These are phyloP conservation scores for Agaricus bisporus DNA, from an alignment of 768 basidiomycete species.

Conservation along the genomic window DNA sequence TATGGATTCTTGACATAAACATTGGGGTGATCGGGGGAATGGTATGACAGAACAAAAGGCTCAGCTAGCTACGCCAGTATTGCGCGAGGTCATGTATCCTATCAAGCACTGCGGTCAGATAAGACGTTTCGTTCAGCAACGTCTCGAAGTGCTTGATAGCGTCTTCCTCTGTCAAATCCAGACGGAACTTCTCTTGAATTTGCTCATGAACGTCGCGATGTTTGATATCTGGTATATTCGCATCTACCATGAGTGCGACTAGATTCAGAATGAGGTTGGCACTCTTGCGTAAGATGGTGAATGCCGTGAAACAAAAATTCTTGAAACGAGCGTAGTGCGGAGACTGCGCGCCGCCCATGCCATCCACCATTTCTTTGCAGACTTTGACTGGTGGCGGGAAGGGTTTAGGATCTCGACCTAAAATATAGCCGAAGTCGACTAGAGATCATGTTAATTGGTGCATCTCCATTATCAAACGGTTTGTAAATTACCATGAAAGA, in stretches of 20 bases:
- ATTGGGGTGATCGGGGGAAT: not conserved
- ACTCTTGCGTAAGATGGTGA: constrained; percentile 92
- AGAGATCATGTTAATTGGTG: constrained; percentile 5
- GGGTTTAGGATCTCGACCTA: constrained; percentile 95
- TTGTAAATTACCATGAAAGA: constrained; percentile 77
- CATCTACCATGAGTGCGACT: constrained; percentile 95
- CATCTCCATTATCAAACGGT: not conserved
- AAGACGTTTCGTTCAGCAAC: constrained; percentile 89
- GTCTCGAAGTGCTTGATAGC: constrained; percentile 97
- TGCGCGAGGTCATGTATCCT: constrained; percentile 89
- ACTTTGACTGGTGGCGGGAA: constrained; percentile 98
- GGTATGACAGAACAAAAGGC: constrained; percentile 3
- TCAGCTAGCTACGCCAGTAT: constrained; percentile 72
- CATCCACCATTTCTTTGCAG: constrained; percentile 99
- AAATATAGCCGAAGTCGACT: constrained; percentile 99
- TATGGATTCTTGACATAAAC: not conserved
- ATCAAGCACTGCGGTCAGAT: constrained; percentile 89
- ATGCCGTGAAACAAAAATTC: constrained; percentile 95
- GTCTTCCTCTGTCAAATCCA: constrained; percentile 93
- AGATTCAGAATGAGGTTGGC: constrained; percentile 96
- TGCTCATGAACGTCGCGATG: constrained; percentile 82
- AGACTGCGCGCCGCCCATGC: constrained; percentile 96
- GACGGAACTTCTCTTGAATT: constrained; percentile 93
- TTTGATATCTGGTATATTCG: constrained; percentile 97
- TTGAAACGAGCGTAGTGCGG: constrained; percentile 97